phyloP scores from a whole-genome alignment of 1,284 basidiomycete species.

The Ganoderma boninense region DNA sequence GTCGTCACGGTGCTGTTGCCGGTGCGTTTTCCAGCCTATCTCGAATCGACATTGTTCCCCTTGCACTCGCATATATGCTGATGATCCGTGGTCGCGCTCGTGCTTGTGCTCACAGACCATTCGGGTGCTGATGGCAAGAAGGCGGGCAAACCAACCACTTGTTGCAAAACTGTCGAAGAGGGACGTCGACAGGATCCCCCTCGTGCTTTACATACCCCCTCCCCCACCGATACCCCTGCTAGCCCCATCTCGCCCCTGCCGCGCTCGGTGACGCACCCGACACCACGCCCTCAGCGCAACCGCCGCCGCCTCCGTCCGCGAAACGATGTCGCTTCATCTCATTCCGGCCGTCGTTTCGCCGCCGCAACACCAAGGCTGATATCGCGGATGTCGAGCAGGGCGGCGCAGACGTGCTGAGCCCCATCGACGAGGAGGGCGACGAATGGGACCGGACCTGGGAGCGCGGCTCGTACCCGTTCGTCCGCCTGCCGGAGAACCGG shows the following conservation, averaged over 20 bases:
- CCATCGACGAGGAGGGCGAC: slow-evolving; percentile 36
- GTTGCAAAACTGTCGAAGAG: slow-evolving; percentile 71
- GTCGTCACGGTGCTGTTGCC: slow-evolving; percentile 74
- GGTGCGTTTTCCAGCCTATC: slow-evolving; percentile 46
- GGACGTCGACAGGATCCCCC: slow-evolving; percentile 74
- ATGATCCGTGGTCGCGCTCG: background rate
- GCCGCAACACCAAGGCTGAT: background rate
- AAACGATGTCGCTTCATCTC: slow-evolving; percentile 8
- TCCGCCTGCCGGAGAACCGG: slow-evolving; percentile 75
- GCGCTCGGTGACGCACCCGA: background rate
- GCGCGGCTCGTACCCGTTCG: slow-evolving; percentile 56
- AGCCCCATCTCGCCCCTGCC: slow-evolving; percentile 13
- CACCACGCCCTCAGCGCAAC: background rate
- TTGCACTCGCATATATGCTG: background rate
- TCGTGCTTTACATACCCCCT: slow-evolving; percentile 82
- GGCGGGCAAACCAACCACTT: slow-evolving; percentile 10
- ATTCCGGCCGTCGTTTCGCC: background rate
- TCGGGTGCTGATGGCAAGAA: slow-evolving; percentile 35
- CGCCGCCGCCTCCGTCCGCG: background rate
- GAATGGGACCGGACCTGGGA: slow-evolving; percentile 55
- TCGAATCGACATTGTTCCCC: too few relatives aligned
- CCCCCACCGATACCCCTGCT: slow-evolving; percentile 54
- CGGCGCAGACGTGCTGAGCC: background rate
- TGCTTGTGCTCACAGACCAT: background rate
- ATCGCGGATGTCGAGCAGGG: slow-evolving; percentile 9